Conservation (phyloP, 352 stramenopile species). For the Peronospora destructor region DNA sequence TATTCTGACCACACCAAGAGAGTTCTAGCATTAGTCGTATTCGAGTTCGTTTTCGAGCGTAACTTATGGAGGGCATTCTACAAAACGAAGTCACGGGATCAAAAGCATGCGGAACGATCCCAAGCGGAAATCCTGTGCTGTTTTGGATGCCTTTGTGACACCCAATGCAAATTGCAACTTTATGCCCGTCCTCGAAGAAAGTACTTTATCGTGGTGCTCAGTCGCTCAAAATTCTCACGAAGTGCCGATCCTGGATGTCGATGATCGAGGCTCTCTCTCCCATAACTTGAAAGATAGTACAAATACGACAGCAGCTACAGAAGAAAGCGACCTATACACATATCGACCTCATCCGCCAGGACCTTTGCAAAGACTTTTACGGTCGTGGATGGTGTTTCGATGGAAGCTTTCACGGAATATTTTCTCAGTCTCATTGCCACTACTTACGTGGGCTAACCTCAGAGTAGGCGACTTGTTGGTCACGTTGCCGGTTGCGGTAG, state of each 20-base stretch:
- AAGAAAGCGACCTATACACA: conserved; percentile 6
- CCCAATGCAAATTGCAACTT: conserved; percentile 19
- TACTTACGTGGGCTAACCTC: conserved; percentile 28
- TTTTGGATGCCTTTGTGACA: conserved; percentile 5
- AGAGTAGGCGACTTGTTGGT: conserved; percentile 38
- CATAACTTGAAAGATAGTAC: conserved; percentile 24
- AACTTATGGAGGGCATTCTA: conserved; percentile 10
- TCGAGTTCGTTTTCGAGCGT: conserved; percentile 4
- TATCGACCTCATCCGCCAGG: conserved; percentile 12
- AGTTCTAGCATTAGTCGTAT: conserved; percentile 13
- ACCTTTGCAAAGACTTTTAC: conserved; percentile 23
- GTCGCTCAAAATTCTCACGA: conserved; percentile 13
- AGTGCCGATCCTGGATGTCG: conserved; percentile 26
- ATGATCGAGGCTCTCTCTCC: conserved; percentile 14
- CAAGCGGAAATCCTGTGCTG: conserved; percentile 11
- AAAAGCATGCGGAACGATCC: conserved; percentile 16
- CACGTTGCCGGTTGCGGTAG: conserved; percentile 21
- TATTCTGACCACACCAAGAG: conserved; percentile 18
- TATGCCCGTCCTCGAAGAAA: conserved; percentile 27
- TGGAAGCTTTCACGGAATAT: conserved; percentile 28
- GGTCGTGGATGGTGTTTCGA: conserved; percentile 28
- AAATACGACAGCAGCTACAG: conserved; percentile 15
- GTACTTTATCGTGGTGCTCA: conserved; percentile 12
- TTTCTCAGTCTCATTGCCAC: conserved; percentile 23
- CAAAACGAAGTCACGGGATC: conserved; percentile 3